These are phyloP conservation scores for Primulina tabacum DNA, from an alignment of 257 asterid genomes.

Conservation along the genomic window DNA sequence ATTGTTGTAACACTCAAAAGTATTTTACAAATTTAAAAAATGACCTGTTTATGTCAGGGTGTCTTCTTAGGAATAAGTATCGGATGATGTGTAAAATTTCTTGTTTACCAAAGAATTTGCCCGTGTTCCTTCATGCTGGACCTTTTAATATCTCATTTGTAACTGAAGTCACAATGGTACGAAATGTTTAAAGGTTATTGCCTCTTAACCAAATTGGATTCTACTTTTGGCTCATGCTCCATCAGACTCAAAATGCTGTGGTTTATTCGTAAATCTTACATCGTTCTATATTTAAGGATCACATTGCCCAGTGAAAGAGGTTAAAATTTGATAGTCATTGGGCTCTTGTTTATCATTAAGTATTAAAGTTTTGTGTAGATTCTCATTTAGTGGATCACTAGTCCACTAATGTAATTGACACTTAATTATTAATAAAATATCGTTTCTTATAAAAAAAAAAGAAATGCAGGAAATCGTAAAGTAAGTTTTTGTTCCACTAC, in stretches of 20 bases:
- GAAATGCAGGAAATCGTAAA: constrained; percentile 4
- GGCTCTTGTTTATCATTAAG: too few relatives aligned
- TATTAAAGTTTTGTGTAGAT: too few relatives aligned
- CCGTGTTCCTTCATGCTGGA: background rate
- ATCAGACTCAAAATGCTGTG: background rate
- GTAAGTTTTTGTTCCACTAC: background rate
- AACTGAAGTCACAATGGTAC: background rate
- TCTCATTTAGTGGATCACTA: too few relatives aligned
- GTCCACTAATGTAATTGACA: too few relatives aligned
- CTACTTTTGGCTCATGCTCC: constrained; percentile 11
- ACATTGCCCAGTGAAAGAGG: background rate
- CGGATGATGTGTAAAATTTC: background rate
- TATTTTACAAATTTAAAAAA: background rate
- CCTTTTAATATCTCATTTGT: background rate
- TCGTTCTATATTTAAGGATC: background rate
- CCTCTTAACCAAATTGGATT: background rate
- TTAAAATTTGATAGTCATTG: background rate
- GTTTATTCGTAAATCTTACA: background rate
- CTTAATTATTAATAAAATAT: too few relatives aligned
- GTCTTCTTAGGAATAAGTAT: background rate
- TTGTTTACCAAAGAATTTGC: background rate
- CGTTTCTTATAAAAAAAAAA: too few relatives aligned
- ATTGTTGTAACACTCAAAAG: background rate
- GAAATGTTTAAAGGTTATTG: background rate
- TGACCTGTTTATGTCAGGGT: background rate